Conservation (phyloP, 1,284 basidiomycete genomes). For the Puccinia hordei region DNA sequence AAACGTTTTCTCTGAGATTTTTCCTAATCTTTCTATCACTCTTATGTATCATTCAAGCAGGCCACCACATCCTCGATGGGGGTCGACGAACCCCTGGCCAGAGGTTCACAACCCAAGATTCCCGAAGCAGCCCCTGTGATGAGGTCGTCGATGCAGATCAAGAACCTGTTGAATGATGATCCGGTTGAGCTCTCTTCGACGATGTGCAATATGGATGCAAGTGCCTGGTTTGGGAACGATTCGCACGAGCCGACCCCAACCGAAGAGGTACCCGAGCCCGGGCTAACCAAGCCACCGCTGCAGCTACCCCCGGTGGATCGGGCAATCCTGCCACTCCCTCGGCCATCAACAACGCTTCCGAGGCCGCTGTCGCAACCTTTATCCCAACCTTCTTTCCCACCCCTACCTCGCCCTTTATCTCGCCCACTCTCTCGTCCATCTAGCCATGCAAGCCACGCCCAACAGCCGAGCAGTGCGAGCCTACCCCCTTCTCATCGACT, state of each 20-base stretch:
- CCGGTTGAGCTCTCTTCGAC: constrained; percentile 34
- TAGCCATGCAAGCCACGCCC: background rate
- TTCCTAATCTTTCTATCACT: background rate
- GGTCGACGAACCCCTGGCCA: background rate
- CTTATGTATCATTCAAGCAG: background rate
- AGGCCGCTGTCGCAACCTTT: constrained; percentile 7
- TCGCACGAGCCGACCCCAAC: background rate
- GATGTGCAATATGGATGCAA: constrained; percentile 39
- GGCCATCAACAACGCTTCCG: background rate
- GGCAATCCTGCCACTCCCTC: constrained; percentile 1
- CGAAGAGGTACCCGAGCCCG: background rate
- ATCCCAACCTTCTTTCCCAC: constrained; percentile 22
- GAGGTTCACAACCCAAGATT: background rate
- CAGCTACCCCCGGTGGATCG: background rate
- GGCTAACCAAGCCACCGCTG: background rate
- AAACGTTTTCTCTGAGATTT: background rate
- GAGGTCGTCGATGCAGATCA: constrained; percentile 48
- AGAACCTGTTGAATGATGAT: constrained; percentile 49
- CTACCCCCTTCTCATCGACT: constrained; percentile 27
- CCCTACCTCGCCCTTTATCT: constrained; percentile 23
- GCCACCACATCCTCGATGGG: background rate
- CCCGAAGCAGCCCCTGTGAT: constrained; percentile 11
- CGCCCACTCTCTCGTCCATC: constrained; percentile 27
- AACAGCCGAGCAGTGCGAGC: background rate
- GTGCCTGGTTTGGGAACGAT: constrained; percentile 39